Percentiles rank a stretch among this genome's conserved stretches.
Conservation (phyloP, 2,329 filamentous ascomycete genomes). For the Xylaria polymorpha region DNA sequence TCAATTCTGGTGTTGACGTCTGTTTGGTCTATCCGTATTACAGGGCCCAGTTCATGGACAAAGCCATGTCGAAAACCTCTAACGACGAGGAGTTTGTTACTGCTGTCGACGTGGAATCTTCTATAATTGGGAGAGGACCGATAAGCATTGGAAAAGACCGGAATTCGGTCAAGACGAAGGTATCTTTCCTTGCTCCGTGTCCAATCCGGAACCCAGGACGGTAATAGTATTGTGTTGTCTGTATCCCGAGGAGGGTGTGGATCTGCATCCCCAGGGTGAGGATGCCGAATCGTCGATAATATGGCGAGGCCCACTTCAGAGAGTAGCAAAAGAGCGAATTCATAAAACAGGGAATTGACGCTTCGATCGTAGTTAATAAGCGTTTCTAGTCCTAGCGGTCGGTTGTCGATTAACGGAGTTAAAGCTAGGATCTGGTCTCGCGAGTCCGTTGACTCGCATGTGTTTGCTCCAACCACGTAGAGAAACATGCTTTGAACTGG, state of each 20-base stretch:
- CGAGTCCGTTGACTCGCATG: slow-evolving; percentile 2
- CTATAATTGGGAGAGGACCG: not conserved
- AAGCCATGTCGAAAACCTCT: not conserved
- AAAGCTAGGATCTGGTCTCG: slow-evolving; percentile 17
- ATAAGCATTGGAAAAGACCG: not conserved
- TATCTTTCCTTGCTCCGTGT: not conserved
- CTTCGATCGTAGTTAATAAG: slow-evolving; percentile 10
- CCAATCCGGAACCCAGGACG: slow-evolving; percentile 6
- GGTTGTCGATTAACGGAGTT: not conserved
- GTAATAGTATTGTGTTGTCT: not conserved
- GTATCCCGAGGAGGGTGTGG: no score
- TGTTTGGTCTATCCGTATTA: not conserved
- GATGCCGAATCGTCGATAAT: slow-evolving; percentile 15
- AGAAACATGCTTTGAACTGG: not conserved
- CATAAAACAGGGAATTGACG: not conserved
- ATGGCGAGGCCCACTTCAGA: not conserved
- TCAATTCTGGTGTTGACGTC: not conserved
- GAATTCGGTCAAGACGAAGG: not conserved
- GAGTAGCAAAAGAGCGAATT: not conserved
- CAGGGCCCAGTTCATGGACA: not conserved
- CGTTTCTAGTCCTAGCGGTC: not conserved
- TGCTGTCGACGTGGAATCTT: not conserved
- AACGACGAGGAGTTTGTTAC: not conserved
- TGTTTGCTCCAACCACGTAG: not conserved
- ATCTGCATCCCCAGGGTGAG: not conserved